Evolutionary conservation across 2,329 filamentous ascomycete genomes (phyloP), one percentile per base, ranked within the genome.

Genomic region (Bipolaris sorokiniana): DNA sequence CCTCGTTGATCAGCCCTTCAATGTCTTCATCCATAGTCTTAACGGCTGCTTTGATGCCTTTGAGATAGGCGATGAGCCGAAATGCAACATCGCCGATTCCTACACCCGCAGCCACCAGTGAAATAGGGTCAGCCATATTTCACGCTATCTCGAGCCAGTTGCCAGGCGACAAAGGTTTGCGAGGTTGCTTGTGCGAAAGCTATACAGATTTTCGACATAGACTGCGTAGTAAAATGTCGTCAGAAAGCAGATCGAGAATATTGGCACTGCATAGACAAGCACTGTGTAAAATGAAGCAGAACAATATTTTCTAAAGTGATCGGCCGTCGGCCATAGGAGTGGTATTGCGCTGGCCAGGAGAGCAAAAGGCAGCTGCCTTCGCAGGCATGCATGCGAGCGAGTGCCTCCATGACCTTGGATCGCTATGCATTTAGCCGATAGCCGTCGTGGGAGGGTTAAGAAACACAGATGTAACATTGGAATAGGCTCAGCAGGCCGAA

Each of bases 31-130:
- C 48, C 7, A 50, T 40, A n/a, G 37, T 50, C 37, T 50, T 42
- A 6, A 37, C 37, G n/a, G 37, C 48, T 31, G 37, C 37, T 42
- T 50, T 50, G 48, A 50, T 26, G 10, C 33, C 48, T 16, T 50
- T 50, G 37, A 50, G 48, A 50, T 50, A 50, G n/a, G 22, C 16
- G 37, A 50, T 41, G 26, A 50, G 36, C 37, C 48, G 36, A 23
- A 50, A 50, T 33, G 48, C 48, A 34, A 50, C 48, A 22, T 50
- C 48, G 10, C 36, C 48, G 26, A 50, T 50, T 20, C 48, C 48
- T 4, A 50, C 37, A 10, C 48, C 48, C 10, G 48, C 48, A 42
- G 48, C 48, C 23, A 50, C 37, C 36, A 50, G 48, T 33, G 48
- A 50, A 42, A 50, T 37, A 33, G 36, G 22, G 15, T 50, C 48